Base-by-base conservation (phyloP, 2,329 filamentous ascomycete genomes). In the Davidsoniella australis region DNA sequence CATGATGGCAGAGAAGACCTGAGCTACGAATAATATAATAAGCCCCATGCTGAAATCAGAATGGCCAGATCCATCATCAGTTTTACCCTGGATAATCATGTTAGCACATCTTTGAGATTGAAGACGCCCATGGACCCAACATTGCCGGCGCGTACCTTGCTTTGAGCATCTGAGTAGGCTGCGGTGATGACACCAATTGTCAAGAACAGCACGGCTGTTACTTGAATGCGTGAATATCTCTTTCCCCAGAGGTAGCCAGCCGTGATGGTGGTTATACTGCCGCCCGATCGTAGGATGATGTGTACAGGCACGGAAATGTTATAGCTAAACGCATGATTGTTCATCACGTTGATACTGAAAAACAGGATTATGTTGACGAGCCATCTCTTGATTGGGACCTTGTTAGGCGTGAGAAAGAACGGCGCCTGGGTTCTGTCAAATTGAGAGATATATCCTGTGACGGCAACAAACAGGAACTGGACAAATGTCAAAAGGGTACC, bases 301-400 rank as follows among this genome's bases (percentile, higher is more conserved):
- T 98, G 91, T 45, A 98, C 79, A 1, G 91, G 91, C 0, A 98
- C 86, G 5, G 87, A 94, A 50, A 98, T 96, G 57, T 87, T 80
- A 66, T 95, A 98, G 54, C 86, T 88, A 63, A 98, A 98, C 5
- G 89, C 91, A 70, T 89, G 89, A 59, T 98, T 98, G 66, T 98
- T 98, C 60, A 98, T 68, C 51, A 96, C 78, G 59, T 96, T 98
- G 65, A 98, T 91, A 54, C 76, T 75, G 62, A 94, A 91, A 66
- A 96, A 96, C 57, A 95, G 75, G 3, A 82, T 68, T 40, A 94
- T 94, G 61, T 94, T 95, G 59, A 89, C 70, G 45, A 85, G 61
- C 88, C 91, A 96, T 61, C 85, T 82, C 44, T 73, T 72, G 49
- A 96, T 69, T 0, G 91, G 91, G 3, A 96, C 85, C 47, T 77